A percentile compares a stretch with the other conserved stretches of the same genome.
phyloP scores from a whole-genome alignment of 768 basidiomycete species.

The Lactarius pseudohatsudake region DNA sequence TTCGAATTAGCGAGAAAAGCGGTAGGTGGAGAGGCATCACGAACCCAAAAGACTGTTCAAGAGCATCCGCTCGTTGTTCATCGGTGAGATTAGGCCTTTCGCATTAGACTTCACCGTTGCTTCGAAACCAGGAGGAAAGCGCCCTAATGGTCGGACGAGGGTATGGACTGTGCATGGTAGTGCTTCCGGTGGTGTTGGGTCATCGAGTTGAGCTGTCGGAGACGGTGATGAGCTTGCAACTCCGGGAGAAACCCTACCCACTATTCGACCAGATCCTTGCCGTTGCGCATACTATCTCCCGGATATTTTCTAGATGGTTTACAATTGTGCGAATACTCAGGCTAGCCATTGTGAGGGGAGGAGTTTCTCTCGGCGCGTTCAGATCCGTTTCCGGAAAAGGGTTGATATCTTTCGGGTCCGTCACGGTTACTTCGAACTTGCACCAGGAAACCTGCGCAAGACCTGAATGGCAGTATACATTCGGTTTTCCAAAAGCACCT shows the following conservation, averaged over 20 bases:
- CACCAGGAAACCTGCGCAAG: slow-evolving; percentile 87
- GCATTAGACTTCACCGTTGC: slow-evolving; percentile 58
- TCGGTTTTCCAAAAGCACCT: slow-evolving; percentile 33
- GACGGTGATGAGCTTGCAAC: not conserved
- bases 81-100: slow-evolving; percentile 68
- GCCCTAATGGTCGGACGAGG: slow-evolving; percentile 84
- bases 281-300: slow-evolving; percentile 88
- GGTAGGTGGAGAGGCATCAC: not conserved
- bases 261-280: slow-evolving; percentile 80
- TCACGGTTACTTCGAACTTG: slow-evolving; percentile 82
- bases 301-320: slow-evolving; percentile 90
- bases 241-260: slow-evolving; percentile 35
- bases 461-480: not conserved
- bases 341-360: slow-evolving; percentile 89
- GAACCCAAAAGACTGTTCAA: slow-evolving; percentile 79
- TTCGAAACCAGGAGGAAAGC: slow-evolving; percentile 85
- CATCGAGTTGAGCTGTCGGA: slow-evolving; percentile 77
- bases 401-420: slow-evolving; percentile 85
- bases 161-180: slow-evolving; percentile 83
- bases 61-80: slow-evolving; percentile 82
- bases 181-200: slow-evolving; percentile 86
- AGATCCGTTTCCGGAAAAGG: slow-evolving; percentile 75
- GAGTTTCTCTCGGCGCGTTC: slow-evolving; percentile 71
- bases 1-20: slow-evolving; percentile 7
- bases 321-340: slow-evolving; percentile 86